These are phyloP conservation scores for Leccinum variicolor DNA, from an alignment of 768 basidiomycete genomes.

Conservation along the genomic window DNA sequence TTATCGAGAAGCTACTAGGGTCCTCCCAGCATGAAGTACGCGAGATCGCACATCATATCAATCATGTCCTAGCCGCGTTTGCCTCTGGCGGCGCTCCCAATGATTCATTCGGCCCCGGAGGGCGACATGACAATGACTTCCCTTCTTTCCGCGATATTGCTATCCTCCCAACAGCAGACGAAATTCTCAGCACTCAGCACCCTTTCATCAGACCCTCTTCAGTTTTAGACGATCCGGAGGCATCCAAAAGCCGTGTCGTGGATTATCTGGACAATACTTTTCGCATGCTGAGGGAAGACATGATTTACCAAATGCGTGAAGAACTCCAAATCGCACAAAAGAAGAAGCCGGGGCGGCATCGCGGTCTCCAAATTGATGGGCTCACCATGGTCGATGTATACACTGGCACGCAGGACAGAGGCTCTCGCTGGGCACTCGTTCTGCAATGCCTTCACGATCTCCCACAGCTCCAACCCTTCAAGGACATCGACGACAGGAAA, in stretches of 20 bases:
- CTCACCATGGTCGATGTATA: conserved; percentile 39
- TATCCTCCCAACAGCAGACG: conserved; percentile 64
- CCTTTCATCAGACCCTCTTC: conserved; percentile 52
- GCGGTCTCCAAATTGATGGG: conserved; percentile 38
- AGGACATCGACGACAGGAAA: conserved; percentile 34
- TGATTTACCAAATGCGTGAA: conserved; percentile 58
- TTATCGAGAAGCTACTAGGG: conserved; percentile 24
- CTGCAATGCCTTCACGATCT: conserved; percentile 37
- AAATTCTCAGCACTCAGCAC: conserved; percentile 43
- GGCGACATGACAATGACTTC: conserved; percentile 71
- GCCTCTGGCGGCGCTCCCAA: conserved; percentile 19
- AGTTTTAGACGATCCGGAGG: conserved; percentile 43
- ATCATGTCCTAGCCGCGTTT: conserved; percentile 34
- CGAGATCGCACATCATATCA: conserved; percentile 39
- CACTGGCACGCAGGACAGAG: conserved; percentile 27
- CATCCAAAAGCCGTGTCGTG: conserved; percentile 35
- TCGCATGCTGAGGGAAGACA: conserved; percentile 62
- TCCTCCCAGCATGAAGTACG: conserved; percentile 29
- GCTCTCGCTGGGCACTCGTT: conserved; percentile 42
- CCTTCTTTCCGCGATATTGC: conserved; percentile 55
- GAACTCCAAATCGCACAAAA: conserved; percentile 46
- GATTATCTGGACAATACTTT: conserved; percentile 65
- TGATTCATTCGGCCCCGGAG: conserved; percentile 44
- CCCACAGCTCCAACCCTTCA: conserved; percentile 31
- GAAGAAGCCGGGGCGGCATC: conserved; percentile 40